These are phyloP conservation scores for Plantago rigida DNA, from an alignment of 305 asterid species.

Conservation along the genomic window DNA sequence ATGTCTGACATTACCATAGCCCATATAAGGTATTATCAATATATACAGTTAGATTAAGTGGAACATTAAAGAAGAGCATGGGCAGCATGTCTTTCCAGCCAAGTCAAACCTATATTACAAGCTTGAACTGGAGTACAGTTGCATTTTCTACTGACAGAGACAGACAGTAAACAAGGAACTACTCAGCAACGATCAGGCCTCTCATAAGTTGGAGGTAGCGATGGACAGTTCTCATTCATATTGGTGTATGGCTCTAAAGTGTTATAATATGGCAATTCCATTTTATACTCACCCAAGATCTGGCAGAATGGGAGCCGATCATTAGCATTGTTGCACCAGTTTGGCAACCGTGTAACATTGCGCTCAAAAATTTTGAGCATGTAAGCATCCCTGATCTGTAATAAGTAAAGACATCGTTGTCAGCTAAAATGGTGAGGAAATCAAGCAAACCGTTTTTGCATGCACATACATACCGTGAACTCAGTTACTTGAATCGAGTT, in stretches of 20 bases:
- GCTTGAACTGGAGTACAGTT: slow-evolving; percentile 18
- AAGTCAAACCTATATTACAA: slow-evolving; percentile 25
- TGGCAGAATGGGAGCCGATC: slow-evolving; percentile 80
- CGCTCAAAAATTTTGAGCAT: slow-evolving; percentile 78
- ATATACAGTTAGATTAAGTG: slow-evolving; percentile 9
- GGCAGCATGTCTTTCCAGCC: slow-evolving; percentile 16
- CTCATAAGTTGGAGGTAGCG: slow-evolving; percentile 79
- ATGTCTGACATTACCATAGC: background rate
- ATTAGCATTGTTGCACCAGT: slow-evolving; percentile 65
- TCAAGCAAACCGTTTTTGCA: background rate
- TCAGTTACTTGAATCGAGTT: slow-evolving; percentile 89
- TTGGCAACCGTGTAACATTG: slow-evolving; percentile 65
- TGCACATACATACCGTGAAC: slow-evolving; percentile 59
- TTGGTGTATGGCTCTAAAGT: slow-evolving; percentile 73
- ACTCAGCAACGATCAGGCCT: slow-evolving; percentile 62
- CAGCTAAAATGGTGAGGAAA: slow-evolving; percentile 2
- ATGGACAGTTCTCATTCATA: slow-evolving; percentile 94
- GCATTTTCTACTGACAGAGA: slow-evolving; percentile 12
- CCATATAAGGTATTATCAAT: background rate
- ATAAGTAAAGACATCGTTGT: background rate
- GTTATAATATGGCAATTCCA: slow-evolving; percentile 85
- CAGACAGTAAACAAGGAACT: slow-evolving; percentile 4
- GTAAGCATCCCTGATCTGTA: slow-evolving; percentile 87
- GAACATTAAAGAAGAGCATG: slow-evolving; percentile 13
- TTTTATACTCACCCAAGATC: slow-evolving; percentile 74